Base-by-base conservation (phyloP, 441 rosid species). In the Francoa sonchifolia region DNA sequence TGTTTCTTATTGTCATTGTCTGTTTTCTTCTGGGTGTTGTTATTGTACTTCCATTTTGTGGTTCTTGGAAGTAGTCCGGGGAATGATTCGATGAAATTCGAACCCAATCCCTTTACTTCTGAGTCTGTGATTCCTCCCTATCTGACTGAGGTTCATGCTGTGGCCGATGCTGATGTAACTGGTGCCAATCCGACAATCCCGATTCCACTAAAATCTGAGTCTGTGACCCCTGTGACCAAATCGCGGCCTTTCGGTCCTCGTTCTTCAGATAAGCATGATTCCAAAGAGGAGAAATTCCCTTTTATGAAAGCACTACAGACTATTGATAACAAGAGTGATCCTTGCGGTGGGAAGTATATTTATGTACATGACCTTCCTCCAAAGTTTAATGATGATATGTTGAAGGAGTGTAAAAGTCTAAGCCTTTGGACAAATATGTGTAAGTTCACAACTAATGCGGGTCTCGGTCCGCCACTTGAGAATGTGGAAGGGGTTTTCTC, bases 351-450 rank as follows among this genome's bases (percentile, higher is more conserved):
- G 15, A 79, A 74, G 68, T 89, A 89, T 44, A 82, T 89, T 39
- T 89, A 75, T 50, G 94, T 85, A 47, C 94, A 85, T 18, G 75
- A 89, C 58, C 63, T 89, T 19, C 98, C 98, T 34, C 46, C 94
- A 0, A 85, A 65, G 72, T 89, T 82, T 62, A 89, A 89, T 13
- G 98, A 82, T 65, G 82, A 89, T 44, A 89, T 89, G 98, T 84
- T 89, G 59, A 74, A 71, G 69, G 82, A 89, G 35, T 89, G 98
- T 54, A 82, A 46, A 63, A 85, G 77, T 54, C 74, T 89, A 62
- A 89, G 98, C 57, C 82, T 64, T 39, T 89, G 98, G 98, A 89
- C 98, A 13, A 85, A 89, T 53, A 89, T 89, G 98, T 89, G 98
- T 30, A 89, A 79, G 86, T 89, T 82, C 72, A 89, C 66, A 0